phyloP scores from a whole-genome alignment of 768 basidiomycete genomes.

The Macrolepiota fuliginosa region DNA sequence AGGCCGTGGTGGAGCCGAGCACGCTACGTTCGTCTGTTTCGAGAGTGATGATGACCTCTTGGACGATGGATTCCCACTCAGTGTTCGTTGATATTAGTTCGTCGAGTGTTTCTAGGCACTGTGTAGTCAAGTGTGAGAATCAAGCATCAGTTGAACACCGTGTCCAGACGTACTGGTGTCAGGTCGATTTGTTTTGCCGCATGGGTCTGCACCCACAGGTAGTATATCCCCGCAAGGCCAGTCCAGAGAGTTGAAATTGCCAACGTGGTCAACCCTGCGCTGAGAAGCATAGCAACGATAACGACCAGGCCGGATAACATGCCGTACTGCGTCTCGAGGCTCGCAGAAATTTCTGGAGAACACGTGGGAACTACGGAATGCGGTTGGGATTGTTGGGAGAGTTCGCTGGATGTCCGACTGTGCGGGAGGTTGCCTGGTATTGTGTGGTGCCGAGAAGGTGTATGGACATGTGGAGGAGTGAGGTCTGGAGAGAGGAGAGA shows the following conservation, averaged over 20 bases:
- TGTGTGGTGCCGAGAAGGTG: constrained; percentile 26
- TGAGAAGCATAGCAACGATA: constrained; percentile 37
- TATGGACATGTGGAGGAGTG: constrained; percentile 32
- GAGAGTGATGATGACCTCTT: constrained; percentile 61
- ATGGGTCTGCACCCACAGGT: constrained; percentile 21
- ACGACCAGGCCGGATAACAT: constrained; percentile 37
- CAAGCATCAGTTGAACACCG: not conserved
- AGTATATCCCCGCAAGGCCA: constrained; percentile 1
- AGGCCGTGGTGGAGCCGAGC: constrained; percentile 31
- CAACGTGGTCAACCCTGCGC: constrained; percentile 40
- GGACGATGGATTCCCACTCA: constrained; percentile 72
- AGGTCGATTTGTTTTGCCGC: constrained; percentile 43
- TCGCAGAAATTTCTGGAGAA: constrained; percentile 15
- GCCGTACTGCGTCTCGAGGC: constrained; percentile 34
- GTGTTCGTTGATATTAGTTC: constrained; percentile 66
- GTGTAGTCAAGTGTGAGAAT: constrained; percentile 13
- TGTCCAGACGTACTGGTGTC: constrained; percentile 44
- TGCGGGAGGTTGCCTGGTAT: constrained; percentile 49
- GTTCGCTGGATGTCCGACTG: constrained; percentile 42
- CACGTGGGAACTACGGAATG: constrained; percentile 18
- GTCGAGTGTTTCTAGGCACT: constrained; percentile 68
- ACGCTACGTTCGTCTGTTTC: constrained; percentile 58
- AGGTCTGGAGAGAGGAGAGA: constrained; percentile 65
- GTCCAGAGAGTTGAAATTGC: constrained; percentile 32
- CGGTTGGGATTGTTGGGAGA: constrained; percentile 18